Base-by-base conservation (phyloP, 768 basidiomycete genomes). In the Tulasnella sp. region DNA sequence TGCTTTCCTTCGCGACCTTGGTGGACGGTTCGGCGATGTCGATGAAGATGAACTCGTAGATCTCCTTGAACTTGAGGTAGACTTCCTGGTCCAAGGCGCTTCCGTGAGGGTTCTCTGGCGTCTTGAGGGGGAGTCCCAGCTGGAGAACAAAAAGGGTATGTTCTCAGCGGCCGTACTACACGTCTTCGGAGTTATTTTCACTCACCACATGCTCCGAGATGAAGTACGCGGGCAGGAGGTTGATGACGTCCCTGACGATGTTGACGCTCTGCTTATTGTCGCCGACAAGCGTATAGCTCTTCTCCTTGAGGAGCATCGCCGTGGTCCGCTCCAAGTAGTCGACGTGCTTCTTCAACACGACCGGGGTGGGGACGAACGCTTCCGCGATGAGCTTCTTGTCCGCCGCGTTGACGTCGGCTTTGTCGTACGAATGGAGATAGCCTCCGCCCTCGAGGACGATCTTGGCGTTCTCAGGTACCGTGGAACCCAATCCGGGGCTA, bases 221-320 rank as follows among this genome's bases (percentile, higher is more conserved):
- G 93, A 94, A 96, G 81, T 90, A 85, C 31, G 94, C 85, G 16
- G 95, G 92, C 0, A 93, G 88, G 48, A 87, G 83, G 83, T 90
- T 92, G 80, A 95, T 83, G 11, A 95, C 93, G 82, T 93, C 90
- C 22, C 89, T 88, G 18, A 93, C 91, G 74, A 96, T 86, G 83
- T 96, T 93, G 24, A 94, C 88, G 58, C 88, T 89, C 40, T 84
- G 86, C 7, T 87, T 87, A 50, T 89, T 88, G 34, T 88, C 86
- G n/a, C 90, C 91, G 20, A 92, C 89, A n/a, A 91, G 84, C 2
- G 88, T 83, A 84, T 87, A 93, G 4, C 93, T 91, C 80, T 89
- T 85, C 34, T 85, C 83, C 34, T 86, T 83, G 75, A 96, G 89
- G 42, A 93, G 86, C 81, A 90, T 88, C 40, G 87, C 87, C 42